phyloP scores from a whole-genome alignment of 2,329 filamentous ascomycete species.

The Endoconidiophora polonica region DNA sequence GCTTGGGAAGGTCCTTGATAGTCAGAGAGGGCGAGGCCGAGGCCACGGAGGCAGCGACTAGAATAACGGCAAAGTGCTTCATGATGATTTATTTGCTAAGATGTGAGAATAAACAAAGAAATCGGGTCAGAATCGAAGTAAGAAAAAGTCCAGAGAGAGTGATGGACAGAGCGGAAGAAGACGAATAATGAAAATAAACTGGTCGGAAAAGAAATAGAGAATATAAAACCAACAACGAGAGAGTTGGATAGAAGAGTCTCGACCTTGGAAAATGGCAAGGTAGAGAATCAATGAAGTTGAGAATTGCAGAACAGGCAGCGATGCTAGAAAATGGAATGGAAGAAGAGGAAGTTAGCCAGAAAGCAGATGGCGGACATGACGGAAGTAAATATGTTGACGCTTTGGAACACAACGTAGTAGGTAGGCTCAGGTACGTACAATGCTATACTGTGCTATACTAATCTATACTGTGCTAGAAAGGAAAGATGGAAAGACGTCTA shows the following conservation, averaged over 20 bases:
- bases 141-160: slow-evolving; percentile 11
- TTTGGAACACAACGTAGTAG: no score
- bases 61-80: slow-evolving; percentile 15
- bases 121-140: slow-evolving; percentile 11
- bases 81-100: slow-evolving; percentile 11
- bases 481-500: no score
- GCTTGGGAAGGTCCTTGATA: slow-evolving; percentile 29
- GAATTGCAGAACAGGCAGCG: slow-evolving; percentile 16
- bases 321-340: slow-evolving; percentile 18
- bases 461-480: no score
- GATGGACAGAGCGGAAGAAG: slow-evolving; percentile 1
- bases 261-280: slow-evolving; percentile 8
- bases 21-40: slow-evolving; percentile 34
- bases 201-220: slow-evolving; percentile 10
- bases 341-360: slow-evolving; percentile 11
- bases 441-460: no score
- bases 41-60: slow-evolving; percentile 32
- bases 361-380: slow-evolving; percentile 2
- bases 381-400: slow-evolving; percentile 6
- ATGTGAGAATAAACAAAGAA: slow-evolving; percentile 6
- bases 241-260: slow-evolving; percentile 19
- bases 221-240: slow-evolving; percentile 22
- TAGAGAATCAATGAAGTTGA: slow-evolving; percentile 5
- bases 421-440: no score
- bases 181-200: not conserved